Evolutionary conservation across 2,329 filamentous ascomycete species (phyloP), one percentile per base, ranked within the genome.

Genomic region (Penicillium sumatraense): DNA sequence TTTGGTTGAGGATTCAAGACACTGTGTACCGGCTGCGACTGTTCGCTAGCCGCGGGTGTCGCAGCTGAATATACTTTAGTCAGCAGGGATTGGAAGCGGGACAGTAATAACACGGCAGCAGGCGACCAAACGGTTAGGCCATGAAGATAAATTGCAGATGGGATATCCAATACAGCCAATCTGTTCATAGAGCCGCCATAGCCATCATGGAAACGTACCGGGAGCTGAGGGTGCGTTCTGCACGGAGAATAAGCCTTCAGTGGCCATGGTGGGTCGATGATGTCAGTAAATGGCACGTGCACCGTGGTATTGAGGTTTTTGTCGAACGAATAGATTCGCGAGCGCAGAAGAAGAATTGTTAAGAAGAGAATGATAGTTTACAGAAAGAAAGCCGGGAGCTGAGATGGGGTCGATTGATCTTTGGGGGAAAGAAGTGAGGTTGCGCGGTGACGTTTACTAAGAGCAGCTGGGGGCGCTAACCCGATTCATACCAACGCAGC

Each of bases 361-460:
- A 45, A 51, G 31, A 40, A 26, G 40, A 52, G 35, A 49, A 27
- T 33, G 41, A 50, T 26, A 41, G 29, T 48, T 46, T 60, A 56
- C 31, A 44, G 47, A 26, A 42, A 40, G 42, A 55, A 31, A 52
- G n/a, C n/a, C 23, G 41, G 24, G 51, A 55, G 35, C 16, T 47
- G 33, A 27, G 54, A 54, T 53, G 49, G 27, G 50, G 48, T 58
- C 29, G 49, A 51, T 61, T 58, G 54, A 56, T 61, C 49, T 60
- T 48, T 58, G 33, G 45, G 53, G 51, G 45, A 45, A 55, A 57
- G 60, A 66, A 53, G 54, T 68, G 66, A 72, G 64, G 66, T 71
- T 67, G 68, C 65, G 64, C 61, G 58, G 68, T 70, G 67, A 72
- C 66, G 69, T 71, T 70, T 60, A 69, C 65, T 69, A 67, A 67